Evolutionary conservation across 2,329 filamentous ascomycete genomes (phyloP).

Genomic region (Cryoendolithus antarcticus): DNA sequence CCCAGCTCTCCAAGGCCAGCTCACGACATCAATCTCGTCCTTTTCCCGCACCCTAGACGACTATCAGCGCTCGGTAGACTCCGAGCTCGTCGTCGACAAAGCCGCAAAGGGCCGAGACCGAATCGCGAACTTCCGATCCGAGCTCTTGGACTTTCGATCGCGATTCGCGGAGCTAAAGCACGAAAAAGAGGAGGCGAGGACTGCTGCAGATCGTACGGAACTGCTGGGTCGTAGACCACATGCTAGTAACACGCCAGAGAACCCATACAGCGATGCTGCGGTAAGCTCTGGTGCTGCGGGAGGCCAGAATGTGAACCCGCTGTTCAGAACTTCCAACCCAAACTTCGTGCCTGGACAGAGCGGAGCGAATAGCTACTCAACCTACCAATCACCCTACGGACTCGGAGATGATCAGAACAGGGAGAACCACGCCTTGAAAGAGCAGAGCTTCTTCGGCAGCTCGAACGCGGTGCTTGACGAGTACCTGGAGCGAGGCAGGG

Average conservation of each 20-base stretch:
- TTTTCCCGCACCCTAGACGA: constrained; percentile 88
- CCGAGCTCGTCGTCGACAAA: constrained; percentile 82
- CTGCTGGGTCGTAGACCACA: constrained; percentile 77
- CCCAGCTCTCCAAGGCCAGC: constrained; percentile 45
- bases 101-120: constrained; percentile 82
- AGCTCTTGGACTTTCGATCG: constrained; percentile 66
- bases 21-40: constrained; percentile 65
- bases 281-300: constrained; percentile 16
- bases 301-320: constrained; percentile 22
- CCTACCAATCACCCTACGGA: constrained; percentile 24
- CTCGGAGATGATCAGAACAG: constrained; percentile 28
- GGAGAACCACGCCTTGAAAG: constrained; percentile 73
- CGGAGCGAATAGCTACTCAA: constrained; percentile 28
- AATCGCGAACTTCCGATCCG: constrained; percentile 70
- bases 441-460: constrained; percentile 74
- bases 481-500: constrained; percentile 81
- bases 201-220: constrained; percentile 51
- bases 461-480: constrained; percentile 84
- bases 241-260: constrained; percentile 64
- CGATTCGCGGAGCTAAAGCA: constrained; percentile 68
- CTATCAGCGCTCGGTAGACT: constrained; percentile 71
- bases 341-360: constrained; percentile 20
- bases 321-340: constrained; percentile 25
- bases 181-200: constrained; percentile 53
- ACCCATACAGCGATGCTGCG: constrained; percentile 64